Evolutionary conservation across 495 filamentous ascomycete species (phyloP), one percentile per base, ranked within the genome.

Genomic region (Podospora conica): DNA sequence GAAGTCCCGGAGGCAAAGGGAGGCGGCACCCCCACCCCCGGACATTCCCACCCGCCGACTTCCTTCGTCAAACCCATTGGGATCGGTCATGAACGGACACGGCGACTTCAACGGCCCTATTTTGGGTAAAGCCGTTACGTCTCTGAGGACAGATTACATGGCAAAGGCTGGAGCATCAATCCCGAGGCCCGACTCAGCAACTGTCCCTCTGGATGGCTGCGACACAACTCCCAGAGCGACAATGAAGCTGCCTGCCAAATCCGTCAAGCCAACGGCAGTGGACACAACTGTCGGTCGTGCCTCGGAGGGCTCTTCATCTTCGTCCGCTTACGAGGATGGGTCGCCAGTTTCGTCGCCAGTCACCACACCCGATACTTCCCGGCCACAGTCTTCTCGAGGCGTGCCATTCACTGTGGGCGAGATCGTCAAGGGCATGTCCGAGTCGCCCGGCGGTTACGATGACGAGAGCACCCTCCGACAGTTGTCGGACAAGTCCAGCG

Each of bases 341-440:
- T 81, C 80, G 20, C 74, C 76, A 1, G 76, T 76, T 21, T 74
- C 78, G 1, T 76, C 76, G 1, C 73, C 74, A 28, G 71, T 70
- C 3, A 79, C 76, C 12, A 83, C 80, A 3, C 80, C 81, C 11
- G 78, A 82, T 60, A 81, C 79, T 3, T 82, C 80, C 1, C 75
- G 79, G 21, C 77, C 79, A 2, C 80, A 82, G 53, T 79, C 78
- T 21, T 74, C 75, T 20, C 79, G 77, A 57, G 79, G 74, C 25
- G 6, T 69, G 9, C 59, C 69, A 3, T 57, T 74, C 11, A 54
- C 59, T 7, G 27, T 58, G 3, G 64, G 55, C 3, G 63, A 71
- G 22, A 22, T 60, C 9, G n/a, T 48, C 1, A 68, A 65, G 57
- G 63, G 31, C 2, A 53, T 25, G 1, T n/a, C 31, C 1, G 61